Evolutionary conservation across 192 early-diverging fungal genomes (phyloP).

Genomic region (Jimgerdemannia flammicorona): DNA sequence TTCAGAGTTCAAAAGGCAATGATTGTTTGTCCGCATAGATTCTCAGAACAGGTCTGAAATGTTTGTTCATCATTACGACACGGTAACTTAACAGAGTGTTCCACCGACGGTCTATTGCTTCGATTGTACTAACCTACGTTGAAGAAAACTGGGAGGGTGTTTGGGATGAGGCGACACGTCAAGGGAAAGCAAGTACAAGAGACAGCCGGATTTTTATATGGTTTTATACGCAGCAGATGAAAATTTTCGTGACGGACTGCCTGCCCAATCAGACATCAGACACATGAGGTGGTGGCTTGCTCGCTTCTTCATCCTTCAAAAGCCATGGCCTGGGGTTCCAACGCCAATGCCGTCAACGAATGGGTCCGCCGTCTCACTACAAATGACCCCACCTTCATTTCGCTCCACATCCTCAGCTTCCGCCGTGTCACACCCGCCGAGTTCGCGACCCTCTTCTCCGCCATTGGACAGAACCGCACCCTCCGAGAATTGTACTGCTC

Average conservation of each 20-base stretch:
- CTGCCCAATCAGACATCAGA: background rate
- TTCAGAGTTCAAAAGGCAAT: background rate
- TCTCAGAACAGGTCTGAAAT: background rate
- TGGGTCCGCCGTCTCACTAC: constrained; percentile 45
- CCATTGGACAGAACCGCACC: constrained; percentile 34
- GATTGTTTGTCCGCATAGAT: background rate
- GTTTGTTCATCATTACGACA: background rate
- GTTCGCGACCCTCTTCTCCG: constrained; percentile 38
- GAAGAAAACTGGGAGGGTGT: background rate
- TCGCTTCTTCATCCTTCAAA: background rate
- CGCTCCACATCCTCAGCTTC: constrained; percentile 53
- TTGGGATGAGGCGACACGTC: background rate
- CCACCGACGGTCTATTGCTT: background rate
- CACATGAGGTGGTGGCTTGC: background rate
- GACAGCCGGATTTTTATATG: too few species aligned
- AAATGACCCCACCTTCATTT: constrained; percentile 40
- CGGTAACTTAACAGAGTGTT: background rate
- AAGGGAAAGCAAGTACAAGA: background rate
- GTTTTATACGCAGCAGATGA: background rate
- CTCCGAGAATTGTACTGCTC: constrained; percentile 50
- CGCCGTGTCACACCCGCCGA: constrained; percentile 37
- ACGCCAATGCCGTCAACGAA: constrained; percentile 37
- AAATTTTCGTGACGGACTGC: background rate
- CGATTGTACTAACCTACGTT: background rate
- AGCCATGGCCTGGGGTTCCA: constrained; percentile 50